These are phyloP conservation scores for Eucalyptus cladocalyx DNA, from an alignment of 345 rosid species.

Conservation along the genomic window DNA sequence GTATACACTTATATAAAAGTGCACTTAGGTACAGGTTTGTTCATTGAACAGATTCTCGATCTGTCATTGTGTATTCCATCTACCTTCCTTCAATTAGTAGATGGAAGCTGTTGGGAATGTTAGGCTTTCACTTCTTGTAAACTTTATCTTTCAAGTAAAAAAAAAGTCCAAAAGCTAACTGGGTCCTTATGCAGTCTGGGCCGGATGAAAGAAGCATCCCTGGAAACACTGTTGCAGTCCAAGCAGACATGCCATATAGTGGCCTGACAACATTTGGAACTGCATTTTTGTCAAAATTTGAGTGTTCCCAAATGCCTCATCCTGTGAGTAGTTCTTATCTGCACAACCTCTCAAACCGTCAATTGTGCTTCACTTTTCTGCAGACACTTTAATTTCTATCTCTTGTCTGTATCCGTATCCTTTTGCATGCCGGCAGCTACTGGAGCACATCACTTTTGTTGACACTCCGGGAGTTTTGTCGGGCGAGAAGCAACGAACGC, in stretches of 20 bases:
- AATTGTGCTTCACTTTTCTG: neutral
- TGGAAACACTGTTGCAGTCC: constrained; percentile 88
- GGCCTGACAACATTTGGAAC: constrained; percentile 92
- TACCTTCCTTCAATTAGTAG: neutral
- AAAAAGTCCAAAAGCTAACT: neutral
- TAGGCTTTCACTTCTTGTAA: neutral
- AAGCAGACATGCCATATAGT: constrained; percentile 93
- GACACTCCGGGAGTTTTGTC: constrained; percentile 97
- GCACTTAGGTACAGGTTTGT: neutral
- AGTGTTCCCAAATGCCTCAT: constrained; percentile 98
- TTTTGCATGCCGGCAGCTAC: constrained; percentile 36
- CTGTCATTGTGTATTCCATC: neutral
- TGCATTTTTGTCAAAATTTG: constrained; percentile 85
- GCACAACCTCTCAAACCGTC: neutral
- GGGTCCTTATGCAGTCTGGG: constrained; percentile 52
- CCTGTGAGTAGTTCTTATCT: constrained; percentile 27
- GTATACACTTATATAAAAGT: neutral
- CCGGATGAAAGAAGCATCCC: constrained; percentile 97
- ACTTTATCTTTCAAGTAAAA: neutral
- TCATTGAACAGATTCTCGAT: neutral
- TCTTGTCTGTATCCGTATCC: neutral
- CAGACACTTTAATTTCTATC: neutral
- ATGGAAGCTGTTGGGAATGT: neutral
- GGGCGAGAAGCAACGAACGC: constrained; percentile 91
- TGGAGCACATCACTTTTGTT: constrained; percentile 84